Base-by-base conservation (phyloP, 306 rosid genomes). In the Carpinus viminea region DNA sequence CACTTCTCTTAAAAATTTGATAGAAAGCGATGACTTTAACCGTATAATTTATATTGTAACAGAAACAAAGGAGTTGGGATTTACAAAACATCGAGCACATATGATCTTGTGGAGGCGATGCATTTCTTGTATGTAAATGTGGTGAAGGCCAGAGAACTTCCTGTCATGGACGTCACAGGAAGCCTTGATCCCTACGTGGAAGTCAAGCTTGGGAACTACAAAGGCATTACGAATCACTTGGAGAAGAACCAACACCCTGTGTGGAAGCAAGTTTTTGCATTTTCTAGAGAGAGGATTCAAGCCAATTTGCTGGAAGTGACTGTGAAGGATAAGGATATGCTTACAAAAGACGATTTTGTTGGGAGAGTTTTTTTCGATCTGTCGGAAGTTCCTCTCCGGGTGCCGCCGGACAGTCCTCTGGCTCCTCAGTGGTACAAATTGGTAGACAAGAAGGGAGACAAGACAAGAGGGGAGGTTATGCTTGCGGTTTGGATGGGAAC, bases 401-500 rank as follows among this genome's bases (percentile, higher is more conserved):
- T 84, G 53, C 99, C 96, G 21, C 99, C 99, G 0, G 99, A 95
- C 73, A 95, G 99, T 48, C 98, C 99, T 10, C 79, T 95, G 72
- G 99, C 99, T 77, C 99, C 99, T 83, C 99, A 93, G 48, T 95
- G 98, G 98, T 92, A 92, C 85, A 87, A 79, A 70, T 62, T 95
- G 83, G 91, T 81, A 76, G 92, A 95, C 73, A 93, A 86, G 87
- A 83, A 89, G 2, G 98, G 96, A 12, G 15, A 0, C 8, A 95
- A 88, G 74, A 53, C 72, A 31, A 75, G 73, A 74, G 98, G 99
- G 11, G 99, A 95, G 69, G 45, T 95, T 28, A 93, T 95, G 98
- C 93, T 95, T 52, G 98, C 98, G 0, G 98, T 95, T 76, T 95
- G 98, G 98, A 80, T 90, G 85, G 99, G 99, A 79, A 95, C 98